These are phyloP conservation scores for Sanghuangporus sanghuang DNA, from an alignment of 1,284 basidiomycete species.

Conservation along the genomic window DNA sequence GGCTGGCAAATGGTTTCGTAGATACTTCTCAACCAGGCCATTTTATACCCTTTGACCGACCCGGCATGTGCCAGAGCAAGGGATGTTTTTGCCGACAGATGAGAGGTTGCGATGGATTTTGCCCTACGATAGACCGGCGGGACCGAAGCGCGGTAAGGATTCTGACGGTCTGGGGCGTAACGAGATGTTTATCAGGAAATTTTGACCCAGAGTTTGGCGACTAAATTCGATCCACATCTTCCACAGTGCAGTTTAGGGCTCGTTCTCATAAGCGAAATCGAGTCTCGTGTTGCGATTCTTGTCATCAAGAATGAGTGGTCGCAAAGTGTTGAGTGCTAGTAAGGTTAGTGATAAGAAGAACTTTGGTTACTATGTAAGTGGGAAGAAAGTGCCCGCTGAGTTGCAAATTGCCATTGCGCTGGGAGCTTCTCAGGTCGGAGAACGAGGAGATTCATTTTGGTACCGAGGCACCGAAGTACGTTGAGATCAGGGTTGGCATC, in stretches of 20 bases:
- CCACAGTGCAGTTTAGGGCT: background rate
- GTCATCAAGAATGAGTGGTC: background rate
- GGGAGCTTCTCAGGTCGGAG: background rate
- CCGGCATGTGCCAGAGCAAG: background rate
- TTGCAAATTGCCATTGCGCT: background rate
- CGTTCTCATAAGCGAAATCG: background rate
- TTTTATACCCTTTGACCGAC: background rate
- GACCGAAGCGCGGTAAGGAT: background rate
- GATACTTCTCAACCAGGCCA: background rate
- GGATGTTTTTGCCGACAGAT: background rate
- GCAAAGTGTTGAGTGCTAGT: background rate
- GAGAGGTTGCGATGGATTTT: background rate
- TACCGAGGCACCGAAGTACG: background rate
- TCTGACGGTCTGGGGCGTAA: background rate
- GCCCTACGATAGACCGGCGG: background rate
- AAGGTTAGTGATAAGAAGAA: background rate
- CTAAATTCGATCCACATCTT: background rate
- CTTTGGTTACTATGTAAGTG: background rate
- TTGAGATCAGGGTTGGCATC: background rate
- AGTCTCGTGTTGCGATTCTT: background rate
- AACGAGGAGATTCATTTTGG: background rate
- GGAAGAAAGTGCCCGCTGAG: background rate
- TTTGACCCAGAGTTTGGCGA: background rate
- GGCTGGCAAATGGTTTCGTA: background rate
- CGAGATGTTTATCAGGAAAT: background rate